Evolutionary conservation across 768 basidiomycete species (phyloP).

Genomic region (Leccinum boreale): DNA sequence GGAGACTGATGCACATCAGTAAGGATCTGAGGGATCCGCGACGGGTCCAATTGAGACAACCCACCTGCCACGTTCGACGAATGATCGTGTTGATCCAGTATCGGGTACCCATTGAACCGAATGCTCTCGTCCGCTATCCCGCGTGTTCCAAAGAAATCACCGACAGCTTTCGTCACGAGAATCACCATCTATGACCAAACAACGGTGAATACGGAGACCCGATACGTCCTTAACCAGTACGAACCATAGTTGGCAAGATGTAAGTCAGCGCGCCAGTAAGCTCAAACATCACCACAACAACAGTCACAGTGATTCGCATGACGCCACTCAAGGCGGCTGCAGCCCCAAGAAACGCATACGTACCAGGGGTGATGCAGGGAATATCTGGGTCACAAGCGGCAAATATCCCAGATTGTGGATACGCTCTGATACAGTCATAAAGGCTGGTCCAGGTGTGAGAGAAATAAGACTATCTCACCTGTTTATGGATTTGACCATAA

Average conservation of each 20-base stretch:
- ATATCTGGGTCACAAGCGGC: slow-evolving; percentile 86
- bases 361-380: slow-evolving; percentile 97
- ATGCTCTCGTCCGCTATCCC: slow-evolving; percentile 99
- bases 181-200: slow-evolving; percentile 74
- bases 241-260: slow-evolving; percentile 95
- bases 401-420: slow-evolving; percentile 84
- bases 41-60: slow-evolving; percentile 22
- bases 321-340: slow-evolving; percentile 95
- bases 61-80: slow-evolving; percentile 87
- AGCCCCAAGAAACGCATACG: slow-evolving; percentile 96
- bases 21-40: slow-evolving; percentile 1
- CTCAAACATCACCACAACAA: slow-evolving; percentile 99
- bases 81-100: slow-evolving; percentile 93
- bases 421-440: slow-evolving; percentile 48
- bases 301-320: slow-evolving; percentile 95
- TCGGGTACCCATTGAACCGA: slow-evolving; percentile 94
- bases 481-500: slow-evolving; percentile 91
- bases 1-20: slow-evolving; percentile 52
- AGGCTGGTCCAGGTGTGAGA: neutral
- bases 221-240: slow-evolving; percentile 15
- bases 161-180: slow-evolving; percentile 94
- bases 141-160: slow-evolving; percentile 87
- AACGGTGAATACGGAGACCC: slow-evolving; percentile 6
- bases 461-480: slow-evolving; percentile 47
- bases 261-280: slow-evolving; percentile 96